Evolutionary conservation across 1,284 basidiomycete species (phyloP).

Genomic region (Singerocomus inundabilis): DNA sequence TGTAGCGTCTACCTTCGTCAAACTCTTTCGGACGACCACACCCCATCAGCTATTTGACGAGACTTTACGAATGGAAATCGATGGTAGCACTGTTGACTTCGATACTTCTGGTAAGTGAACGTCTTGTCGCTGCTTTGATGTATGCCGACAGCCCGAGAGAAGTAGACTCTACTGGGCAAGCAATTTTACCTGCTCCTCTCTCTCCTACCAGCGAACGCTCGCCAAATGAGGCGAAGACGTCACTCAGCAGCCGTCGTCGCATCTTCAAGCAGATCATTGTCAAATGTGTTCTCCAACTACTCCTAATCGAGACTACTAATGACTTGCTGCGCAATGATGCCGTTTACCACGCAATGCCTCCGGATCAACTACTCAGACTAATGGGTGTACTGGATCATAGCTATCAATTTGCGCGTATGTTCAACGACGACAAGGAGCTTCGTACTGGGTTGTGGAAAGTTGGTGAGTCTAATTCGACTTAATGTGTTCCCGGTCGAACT

Average conservation of each 20-base stretch:
- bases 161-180: constrained; percentile 57
- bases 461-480: constrained; percentile 54
- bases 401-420: constrained; percentile 95
- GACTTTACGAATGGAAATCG: constrained; percentile 76
- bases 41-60: constrained; percentile 98
- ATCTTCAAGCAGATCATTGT: constrained; percentile 99
- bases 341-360: constrained; percentile 93
- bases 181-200: constrained; percentile 79
- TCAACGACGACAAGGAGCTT: constrained; percentile 98
- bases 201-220: constrained; percentile 60
- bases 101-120: constrained; percentile 49
- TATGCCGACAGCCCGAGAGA: constrained; percentile 10
- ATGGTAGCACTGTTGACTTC: constrained; percentile 55
- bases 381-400: constrained; percentile 96
- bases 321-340: constrained; percentile 91
- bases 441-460: constrained; percentile 99
- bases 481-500: neutral
- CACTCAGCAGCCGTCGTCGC: constrained; percentile 74
- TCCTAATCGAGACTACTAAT: constrained; percentile 97
- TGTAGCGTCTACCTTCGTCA: constrained; percentile 91
- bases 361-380: constrained; percentile 87
- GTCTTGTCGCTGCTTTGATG: neutral
- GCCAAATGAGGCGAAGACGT: constrained; percentile 46
- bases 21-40: constrained; percentile 95
- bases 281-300: constrained; percentile 96